Base-by-base conservation (phyloP, 306 rosid genomes). In the Cicer judaicum region DNA sequence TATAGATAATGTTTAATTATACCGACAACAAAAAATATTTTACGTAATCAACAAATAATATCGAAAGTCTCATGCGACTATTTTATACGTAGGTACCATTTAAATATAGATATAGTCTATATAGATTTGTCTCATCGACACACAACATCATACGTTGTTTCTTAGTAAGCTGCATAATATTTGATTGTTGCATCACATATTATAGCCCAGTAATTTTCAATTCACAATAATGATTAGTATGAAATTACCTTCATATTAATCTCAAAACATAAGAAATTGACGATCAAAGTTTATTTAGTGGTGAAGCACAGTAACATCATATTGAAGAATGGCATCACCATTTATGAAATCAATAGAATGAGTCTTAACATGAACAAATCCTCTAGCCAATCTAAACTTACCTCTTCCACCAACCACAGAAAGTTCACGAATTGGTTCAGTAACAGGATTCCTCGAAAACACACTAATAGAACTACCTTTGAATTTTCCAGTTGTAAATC, bases 331-430 rank as follows among this genome's bases (percentile, higher is more conserved):
- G 55, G 78, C 87, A 75, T 81, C 85, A 10, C 89, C 89, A 68
- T 19, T 81, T 0, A 59, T 68, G 10, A 7, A 15, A 49, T 85
- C 72, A 1, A 83, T 7, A 16, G 6, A 77, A 55, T 78, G 63
- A 0, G 76, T 50, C 63, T n/a, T 78, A 7, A 78, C 59, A 18
- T n/a, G 39, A 0, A 47, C 85, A 15, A 66, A 78, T 1, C 85
- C 89, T 80, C 75, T 72, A 13, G 89, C 89, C 75, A 86, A 3
- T 52, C 69, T 61, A 48, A 86, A 86, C 76, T 54, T 75, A 1
- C 87, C 87, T 71, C 89, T 78, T 36, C 87, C 89, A 42, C 89
- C 89, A 15, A 86, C 87, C 40, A 86, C 73, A 9, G 89, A 84
- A 21, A 86, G 13, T 68, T 86, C 89, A 5, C 87, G 77, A 0